Conservation (phyloP, 805 yeast species). For the Brettanomyces nanus region DNA sequence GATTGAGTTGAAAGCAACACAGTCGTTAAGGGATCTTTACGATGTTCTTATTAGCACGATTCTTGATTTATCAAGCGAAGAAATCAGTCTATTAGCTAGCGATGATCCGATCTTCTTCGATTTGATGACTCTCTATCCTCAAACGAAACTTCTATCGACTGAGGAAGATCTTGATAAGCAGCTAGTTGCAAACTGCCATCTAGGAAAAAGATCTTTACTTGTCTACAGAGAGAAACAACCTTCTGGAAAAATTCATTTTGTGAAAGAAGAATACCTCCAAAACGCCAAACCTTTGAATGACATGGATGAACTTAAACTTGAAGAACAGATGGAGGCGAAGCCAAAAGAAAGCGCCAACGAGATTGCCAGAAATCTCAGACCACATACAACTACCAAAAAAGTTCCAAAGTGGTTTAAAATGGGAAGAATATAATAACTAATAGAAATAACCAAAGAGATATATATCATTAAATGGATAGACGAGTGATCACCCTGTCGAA, state of each 20-base stretch:
- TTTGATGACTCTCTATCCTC: slow-evolving; percentile 43
- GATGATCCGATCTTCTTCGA: slow-evolving; percentile 15
- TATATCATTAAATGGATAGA: not conserved
- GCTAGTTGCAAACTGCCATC: slow-evolving; percentile 30
- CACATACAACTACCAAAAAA: slow-evolving; percentile 6
- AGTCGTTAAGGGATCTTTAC: slow-evolving; percentile 26
- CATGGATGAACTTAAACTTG: slow-evolving; percentile 18
- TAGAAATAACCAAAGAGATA: not conserved
- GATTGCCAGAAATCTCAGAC: not conserved
- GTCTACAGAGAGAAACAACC: slow-evolving; percentile 13
- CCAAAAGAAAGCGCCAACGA: slow-evolving; percentile 2
- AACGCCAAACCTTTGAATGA: slow-evolving; percentile 20
- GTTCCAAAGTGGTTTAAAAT: slow-evolving; percentile 29
- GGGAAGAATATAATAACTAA: slow-evolving; percentile 17
- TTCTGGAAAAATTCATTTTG: slow-evolving; percentile 14
- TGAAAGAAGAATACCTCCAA: slow-evolving; percentile 15
- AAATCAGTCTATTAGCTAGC: slow-evolving; percentile 18
- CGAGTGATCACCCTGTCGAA: slow-evolving; percentile 6
- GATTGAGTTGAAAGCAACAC: slow-evolving; percentile 37
- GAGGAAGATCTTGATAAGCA: slow-evolving; percentile 18
- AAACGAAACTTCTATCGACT: slow-evolving; percentile 20
- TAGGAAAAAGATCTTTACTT: slow-evolving; percentile 30
- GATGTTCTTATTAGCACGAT: slow-evolving; percentile 18
- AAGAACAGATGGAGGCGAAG: slow-evolving; percentile 1
- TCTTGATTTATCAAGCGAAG: slow-evolving; percentile 24